Evolutionary conservation across 805 yeast genomes (phyloP), one percentile per base, ranked within the genome.

Genomic region (Limtongozyma cylindracea): DNA sequence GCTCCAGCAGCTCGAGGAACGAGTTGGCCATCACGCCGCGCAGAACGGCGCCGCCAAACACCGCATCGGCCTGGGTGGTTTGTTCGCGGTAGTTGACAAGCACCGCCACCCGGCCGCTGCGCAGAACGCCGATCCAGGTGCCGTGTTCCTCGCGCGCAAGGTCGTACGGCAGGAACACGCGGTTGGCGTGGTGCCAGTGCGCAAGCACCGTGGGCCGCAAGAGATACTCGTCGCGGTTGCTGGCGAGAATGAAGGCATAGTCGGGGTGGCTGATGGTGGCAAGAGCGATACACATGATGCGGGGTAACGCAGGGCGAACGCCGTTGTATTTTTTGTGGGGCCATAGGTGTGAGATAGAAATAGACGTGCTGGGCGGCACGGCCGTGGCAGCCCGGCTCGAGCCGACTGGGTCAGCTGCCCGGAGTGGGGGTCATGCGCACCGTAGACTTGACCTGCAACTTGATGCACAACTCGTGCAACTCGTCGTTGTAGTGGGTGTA

Each of bases 191-290:
- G 20, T 49, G 28, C n/a, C 33, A 27, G 23, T 38, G 33, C 18
- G 84, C 69, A n/a, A 40, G 36, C 23, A 58, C 53, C 0, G 96
- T 84, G 2, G 69, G 66, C 22, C 98, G 46, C 20, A 52, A 57
- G 37, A 73, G 66, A 33, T 48, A 74, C 40, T 88, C 98, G 38
- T 88, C 98, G 20, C 98, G 43, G 37, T 84, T 84, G 3, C 93
- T 76, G 3, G 77, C 45, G 4, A 78, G 38, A 2, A 84, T 58
- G 18, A 84, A 49, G 1, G 91, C 74, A 23, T 65, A 84, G 11
- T 71, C 61, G 0, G 73, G 70, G 36, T 74, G 82, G 2, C 49
- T 54, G 9, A 63, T 59, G 3, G 91, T 57, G 1, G 73, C 58
- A 17, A 78, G 34, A 11, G 77, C 39, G 16, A 80, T 73, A 45